A percentile compares a stretch with the other conserved stretches of the same genome.
Conservation (phyloP, 345 rosid species). For the Luvunga scandens region DNA sequence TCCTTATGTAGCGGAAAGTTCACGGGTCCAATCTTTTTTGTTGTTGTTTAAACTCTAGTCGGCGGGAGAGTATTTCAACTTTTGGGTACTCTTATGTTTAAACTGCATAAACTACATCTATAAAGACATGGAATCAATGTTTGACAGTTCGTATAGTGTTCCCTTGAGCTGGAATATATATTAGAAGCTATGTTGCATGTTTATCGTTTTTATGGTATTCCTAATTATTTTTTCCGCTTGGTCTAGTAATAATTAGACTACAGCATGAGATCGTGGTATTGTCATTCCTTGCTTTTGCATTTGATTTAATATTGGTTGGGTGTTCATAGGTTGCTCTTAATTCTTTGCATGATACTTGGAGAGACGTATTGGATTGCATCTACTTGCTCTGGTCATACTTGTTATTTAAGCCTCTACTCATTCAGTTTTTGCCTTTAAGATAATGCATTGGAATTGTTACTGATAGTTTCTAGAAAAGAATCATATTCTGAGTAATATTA, state of each 20-base stretch:
- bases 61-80: constrained; percentile 21
- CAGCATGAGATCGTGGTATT: background rate
- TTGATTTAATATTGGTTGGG: background rate
- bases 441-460: background rate
- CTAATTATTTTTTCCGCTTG: background rate
- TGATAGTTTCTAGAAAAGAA: background rate
- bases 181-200: constrained; percentile 16
- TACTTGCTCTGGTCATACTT: background rate
- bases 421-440: background rate
- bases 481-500: no score
- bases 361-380: background rate
- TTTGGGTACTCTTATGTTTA: constrained; percentile 17
- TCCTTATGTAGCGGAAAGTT: constrained; percentile 33
- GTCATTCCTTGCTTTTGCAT: background rate
- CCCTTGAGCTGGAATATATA: constrained; percentile 18
- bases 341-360: background rate
- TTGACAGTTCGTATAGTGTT: constrained; percentile 13
- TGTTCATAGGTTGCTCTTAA: background rate
- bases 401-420: background rate
- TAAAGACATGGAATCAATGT: constrained; percentile 15
- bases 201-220: background rate
- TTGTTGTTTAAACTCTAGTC: constrained; percentile 23
- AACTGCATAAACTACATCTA: constrained; percentile 20
- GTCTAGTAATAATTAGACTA: background rate
- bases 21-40: constrained; percentile 17